Evolutionary conservation across 768 basidiomycete genomes (phyloP), one percentile per base, ranked within the genome.

Genomic region (Fistulinella prunicolor): DNA sequence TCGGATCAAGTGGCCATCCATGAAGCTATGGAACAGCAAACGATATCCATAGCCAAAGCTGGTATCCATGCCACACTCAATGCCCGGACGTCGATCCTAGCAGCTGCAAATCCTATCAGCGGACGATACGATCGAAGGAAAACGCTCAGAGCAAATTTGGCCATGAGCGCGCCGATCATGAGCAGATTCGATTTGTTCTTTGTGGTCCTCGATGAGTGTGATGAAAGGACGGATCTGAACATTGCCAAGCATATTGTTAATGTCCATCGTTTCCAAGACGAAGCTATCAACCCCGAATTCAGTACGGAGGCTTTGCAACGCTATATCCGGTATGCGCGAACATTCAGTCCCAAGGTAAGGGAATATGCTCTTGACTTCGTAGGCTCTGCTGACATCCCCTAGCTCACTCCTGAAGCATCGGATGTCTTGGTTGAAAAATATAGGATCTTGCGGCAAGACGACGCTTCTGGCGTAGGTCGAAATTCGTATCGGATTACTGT

Each of bases 11-110:
- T 98, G 36, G 96, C 96, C 29, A 98, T 99, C 59, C 96, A 99
- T 76, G 95, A 98, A 77, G 95, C 95, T 8, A 98, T 98, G 95
- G 95, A 98, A 83, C 95, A 98, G 71, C 94, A 97, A 72, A 98
- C 95, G 1, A 97, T 98, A 59, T 96, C 94, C 23, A 97, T 98
- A 54, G 96, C 96, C 35, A 99, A 99, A 67, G 96, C 96, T 2
- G 96, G 96, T 47, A 99, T 99, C 56, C 95, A 98, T 60, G 95
- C 96, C 0, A 99, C 96, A 0, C 78, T 99, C 46, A 99, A 99
- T 59, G 96, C 96, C 1, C 84, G 96, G 10, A 98, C 96, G 0
- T 94, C 92, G 4, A 98, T 99, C 54, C 82, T 99, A 21, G 96
- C 96, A 1, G 96, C 96, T 22, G 95, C 96, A 6, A 99, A 99